Conservation (phyloP, 108 stramenopile genomes). For the Aurantiochytrium sp. region DNA sequence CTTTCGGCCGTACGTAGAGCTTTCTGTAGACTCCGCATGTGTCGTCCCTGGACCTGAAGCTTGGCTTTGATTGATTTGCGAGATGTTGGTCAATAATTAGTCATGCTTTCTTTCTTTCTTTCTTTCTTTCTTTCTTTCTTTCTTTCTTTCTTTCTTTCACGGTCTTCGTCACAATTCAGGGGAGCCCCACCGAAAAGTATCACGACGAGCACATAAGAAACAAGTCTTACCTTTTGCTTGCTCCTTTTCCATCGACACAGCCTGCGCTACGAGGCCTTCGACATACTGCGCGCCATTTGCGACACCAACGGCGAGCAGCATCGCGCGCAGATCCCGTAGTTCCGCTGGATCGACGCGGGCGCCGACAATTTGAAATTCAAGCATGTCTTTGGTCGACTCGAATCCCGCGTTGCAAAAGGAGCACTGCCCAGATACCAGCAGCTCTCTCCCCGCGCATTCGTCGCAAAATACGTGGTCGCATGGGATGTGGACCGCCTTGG, state of each 20-base stretch:
- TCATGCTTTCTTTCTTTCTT: too few species aligned
- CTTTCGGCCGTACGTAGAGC: not conserved
- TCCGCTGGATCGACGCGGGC: not conserved
- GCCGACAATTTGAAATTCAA: not conserved
- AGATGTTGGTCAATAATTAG: too few species aligned
- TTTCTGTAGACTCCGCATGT: not conserved
- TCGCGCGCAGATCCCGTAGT: not conserved
- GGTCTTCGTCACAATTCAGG: too few species aligned
- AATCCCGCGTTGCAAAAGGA: not conserved
- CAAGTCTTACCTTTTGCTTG: not conserved
- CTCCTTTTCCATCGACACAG: not conserved
- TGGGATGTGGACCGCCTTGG: not conserved
- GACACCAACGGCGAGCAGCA: not conserved
- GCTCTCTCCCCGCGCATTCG: not conserved
- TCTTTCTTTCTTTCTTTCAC: too few species aligned
- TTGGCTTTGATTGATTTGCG: not conserved
- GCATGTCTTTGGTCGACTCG: not conserved
- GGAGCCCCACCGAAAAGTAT: too few species aligned
- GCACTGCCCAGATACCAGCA: not conserved
- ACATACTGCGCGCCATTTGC: not conserved
- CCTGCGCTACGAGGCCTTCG: not conserved
- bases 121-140: too few species aligned
- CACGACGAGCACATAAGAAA: too few species aligned
- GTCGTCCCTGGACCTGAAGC: not conserved
- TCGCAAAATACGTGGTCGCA: not conserved